Evolutionary conservation across 495 filamentous ascomycete species (phyloP), one percentile per base, ranked within the genome.

Genomic region (Cladorrhinum samala): DNA sequence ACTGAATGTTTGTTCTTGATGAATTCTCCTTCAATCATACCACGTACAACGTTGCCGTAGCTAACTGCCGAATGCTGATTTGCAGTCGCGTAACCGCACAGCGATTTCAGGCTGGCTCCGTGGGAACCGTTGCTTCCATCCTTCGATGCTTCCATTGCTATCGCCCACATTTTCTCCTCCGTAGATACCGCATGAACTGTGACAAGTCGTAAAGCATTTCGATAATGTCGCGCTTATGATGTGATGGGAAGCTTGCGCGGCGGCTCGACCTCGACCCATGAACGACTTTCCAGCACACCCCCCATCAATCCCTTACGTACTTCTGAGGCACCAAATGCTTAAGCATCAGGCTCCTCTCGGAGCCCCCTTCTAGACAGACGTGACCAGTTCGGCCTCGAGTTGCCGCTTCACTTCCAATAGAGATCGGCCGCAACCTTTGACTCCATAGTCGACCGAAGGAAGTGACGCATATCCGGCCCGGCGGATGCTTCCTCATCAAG

Each of bases 371-470:
- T 36, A 19, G 18, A 30, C 42, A 33, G 24, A 25, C 47, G 50
- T 48, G 52, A 39, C 24, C 38, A 16, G 24, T 37, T n/a, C 6
- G 25, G 21, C 21, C 24, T 23, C 43, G 9, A 19, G 27, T n/a
- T 30, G 49, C 23, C 24, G 36, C 54, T 46, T 75, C 67, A 73
- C 66, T 80, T 83, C 83, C 84, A 87, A 60, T 75, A 69, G 41
- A 85, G 68, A 58, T 85, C 81, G 47, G 68, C 65, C 25, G 67
- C 73, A 40, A 80, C 71, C 50, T 85, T 85, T 50, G 66, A 73
- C 58, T 83, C 76, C 50, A 92, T 70, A 23, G 77, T 73, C 42
- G 83, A 81, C 57, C 84, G 81, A 44, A 91, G 67, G 59, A 88
- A 82, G 17, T 73, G 71, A 54, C 77, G 76, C 60, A 87, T 56